Evolutionary conservation across 768 basidiomycete species (phyloP), one percentile per base, ranked within the genome.

Genomic region (Lactarius trivialis): DNA sequence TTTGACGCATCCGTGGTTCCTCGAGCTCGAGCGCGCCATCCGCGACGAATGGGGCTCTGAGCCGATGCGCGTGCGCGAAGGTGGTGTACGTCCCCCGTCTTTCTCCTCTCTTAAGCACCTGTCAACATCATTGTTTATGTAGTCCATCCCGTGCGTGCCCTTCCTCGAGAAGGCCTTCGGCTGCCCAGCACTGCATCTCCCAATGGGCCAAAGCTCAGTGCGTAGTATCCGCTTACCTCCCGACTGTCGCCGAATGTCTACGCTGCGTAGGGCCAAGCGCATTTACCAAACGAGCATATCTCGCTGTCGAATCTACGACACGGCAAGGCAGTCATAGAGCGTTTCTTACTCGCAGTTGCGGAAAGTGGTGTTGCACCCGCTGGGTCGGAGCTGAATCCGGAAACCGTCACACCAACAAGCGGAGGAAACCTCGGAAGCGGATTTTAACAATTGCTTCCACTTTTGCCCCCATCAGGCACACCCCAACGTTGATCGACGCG

Each of bases 111-210:
- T 9, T 9, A 11, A 15, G 58, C 26, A 39, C 54, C 43, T 41
- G 0, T 36, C 34, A 34, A 6, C 34, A 6, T 36, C 26, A 28
- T n/a, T 21, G 49, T 30, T 9, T 39, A 17, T 21, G 49, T 67
- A 95, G 93, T 93, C 92, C 7, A 93, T 98, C 56, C 97, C 97
- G 4, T 92, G 92, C 2, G 84, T 98, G 0, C 96, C 95, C 0
- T 95, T 86, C 73, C 78, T 99, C 3, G 97, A 99, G 74, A 93
- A 93, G 67, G 85, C 88, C 70, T 96, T 99, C 67, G 77, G 80
- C 1, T 97, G 93, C 59, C 88, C 85, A 53, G 93, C 93, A 21
- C 79, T 98, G 12, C 97, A 99, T 74, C 79, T 99, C 2, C 97
- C 97, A 0, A 85, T 99, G 75, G 97, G 96, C 0, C 93, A 96